Conservation (phyloP, 805 yeast species). For the Candida insectalens region DNA sequence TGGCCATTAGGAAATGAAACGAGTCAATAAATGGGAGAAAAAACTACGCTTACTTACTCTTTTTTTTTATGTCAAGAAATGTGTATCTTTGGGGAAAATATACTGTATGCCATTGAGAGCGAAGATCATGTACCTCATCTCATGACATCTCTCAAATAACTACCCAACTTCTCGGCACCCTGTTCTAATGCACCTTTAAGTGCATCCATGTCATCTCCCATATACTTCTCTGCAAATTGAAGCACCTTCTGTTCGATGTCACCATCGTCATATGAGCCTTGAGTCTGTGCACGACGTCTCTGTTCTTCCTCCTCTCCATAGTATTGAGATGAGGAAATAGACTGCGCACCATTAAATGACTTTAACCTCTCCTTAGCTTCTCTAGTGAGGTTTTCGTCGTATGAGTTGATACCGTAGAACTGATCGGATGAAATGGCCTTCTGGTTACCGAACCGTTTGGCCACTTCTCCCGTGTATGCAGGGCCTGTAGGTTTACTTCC, state of each 20-base stretch:
- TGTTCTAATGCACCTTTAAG: conserved; percentile 87
- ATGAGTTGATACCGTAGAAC: conserved; percentile 80
- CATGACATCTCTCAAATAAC: conserved; percentile 78
- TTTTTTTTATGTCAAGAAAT: not conserved
- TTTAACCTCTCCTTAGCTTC: conserved; percentile 81
- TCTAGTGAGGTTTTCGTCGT: conserved; percentile 63
- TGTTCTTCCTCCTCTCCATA: conserved; percentile 59
- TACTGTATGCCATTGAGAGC: too few species aligned
- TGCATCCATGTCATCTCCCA: conserved; percentile 79
- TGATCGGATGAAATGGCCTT: conserved; percentile 96
- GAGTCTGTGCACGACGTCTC: not conserved
- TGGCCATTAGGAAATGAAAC: conserved; percentile 7
- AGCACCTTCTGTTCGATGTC: conserved; percentile 45
- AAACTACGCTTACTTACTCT: not conserved
- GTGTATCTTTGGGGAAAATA: not conserved
- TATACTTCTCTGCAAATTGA: conserved; percentile 58
- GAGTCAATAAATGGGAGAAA: not conserved
- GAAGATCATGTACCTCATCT: too few species aligned
- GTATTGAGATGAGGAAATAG: conserved; percentile 87
- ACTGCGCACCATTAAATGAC: conserved; percentile 74
- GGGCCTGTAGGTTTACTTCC: conserved; percentile 22
- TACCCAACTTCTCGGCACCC: conserved; percentile 80
- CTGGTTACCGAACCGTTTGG: conserved; percentile 72
- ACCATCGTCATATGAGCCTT: conserved; percentile 13
- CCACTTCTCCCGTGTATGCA: conserved; percentile 66